Percentiles rank a stretch among this genome's conserved stretches.
These are phyloP conservation scores for Udeniomyces megalosporus DNA, from an alignment of 768 basidiomycete species.

Conservation along the genomic window DNA sequence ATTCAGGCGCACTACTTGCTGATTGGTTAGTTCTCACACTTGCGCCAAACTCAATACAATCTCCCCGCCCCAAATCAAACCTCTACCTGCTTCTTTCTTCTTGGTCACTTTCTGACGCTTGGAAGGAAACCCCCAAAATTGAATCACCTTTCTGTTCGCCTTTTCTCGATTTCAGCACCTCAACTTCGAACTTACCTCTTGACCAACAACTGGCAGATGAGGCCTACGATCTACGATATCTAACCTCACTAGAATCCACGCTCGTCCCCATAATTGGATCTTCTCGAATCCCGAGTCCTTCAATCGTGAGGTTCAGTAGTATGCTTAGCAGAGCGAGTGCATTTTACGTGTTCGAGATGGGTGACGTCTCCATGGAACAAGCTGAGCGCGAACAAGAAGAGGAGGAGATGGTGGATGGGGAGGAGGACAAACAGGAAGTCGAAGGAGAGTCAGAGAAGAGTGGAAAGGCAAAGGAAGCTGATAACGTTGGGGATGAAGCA, in stretches of 20 bases:
- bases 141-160: neutral
- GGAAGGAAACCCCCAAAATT: too few relatives aligned
- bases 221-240: conserved; percentile 20
- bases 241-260: conserved; percentile 14
- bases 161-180: neutral
- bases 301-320: conserved; percentile 19
- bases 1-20: conserved; percentile 62
- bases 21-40: conserved; percentile 51
- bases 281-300: conserved; percentile 17
- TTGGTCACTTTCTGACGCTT: too few relatives aligned
- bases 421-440: neutral
- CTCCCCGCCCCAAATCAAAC: too few relatives aligned
- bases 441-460: neutral
- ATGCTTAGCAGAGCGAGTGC: conserved; percentile 20
- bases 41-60: too few relatives aligned
- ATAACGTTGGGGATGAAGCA: too few relatives aligned
- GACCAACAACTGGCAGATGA: conserved; percentile 20
- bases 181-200: conserved; percentile 1
- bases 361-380: neutral
- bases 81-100: too few relatives aligned
- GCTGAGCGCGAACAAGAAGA: neutral
- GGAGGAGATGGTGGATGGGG: neutral
- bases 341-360: conserved; percentile 17
- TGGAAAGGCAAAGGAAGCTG: neutral
- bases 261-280: conserved; percentile 19